phyloP scores from a whole-genome alignment of 164 flowering plant genomes.

The Magnolia officinalis region DNA sequence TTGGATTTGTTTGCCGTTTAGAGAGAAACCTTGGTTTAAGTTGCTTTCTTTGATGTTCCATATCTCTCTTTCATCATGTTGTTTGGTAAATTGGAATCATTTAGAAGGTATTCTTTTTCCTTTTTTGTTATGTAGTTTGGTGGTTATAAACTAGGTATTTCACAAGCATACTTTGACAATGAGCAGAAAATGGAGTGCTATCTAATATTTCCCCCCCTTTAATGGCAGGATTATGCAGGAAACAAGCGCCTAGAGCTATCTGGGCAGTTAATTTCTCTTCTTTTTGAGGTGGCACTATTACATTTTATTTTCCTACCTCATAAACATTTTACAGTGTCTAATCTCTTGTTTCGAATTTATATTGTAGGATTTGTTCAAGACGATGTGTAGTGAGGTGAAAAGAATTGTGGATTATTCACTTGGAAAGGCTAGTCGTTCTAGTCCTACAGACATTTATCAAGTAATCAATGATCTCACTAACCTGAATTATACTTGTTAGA shows the following conservation, averaged over 20 bases:
- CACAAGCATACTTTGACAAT: background rate
- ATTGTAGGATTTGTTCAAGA: slow-evolving; percentile 82
- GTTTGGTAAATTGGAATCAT: too few species aligned
- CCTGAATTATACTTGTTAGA: background rate
- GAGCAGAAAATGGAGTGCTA: background rate
- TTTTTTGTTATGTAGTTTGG: too few species aligned
- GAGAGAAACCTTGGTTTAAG: too few species aligned
- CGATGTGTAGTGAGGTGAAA: slow-evolving; percentile 49
- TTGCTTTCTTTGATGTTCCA: too few species aligned
- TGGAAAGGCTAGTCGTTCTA: slow-evolving; percentile 44
- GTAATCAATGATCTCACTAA: slow-evolving; percentile 28
- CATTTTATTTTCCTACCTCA: background rate
- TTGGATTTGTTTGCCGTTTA: too few species aligned
- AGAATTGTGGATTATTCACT: slow-evolving; percentile 32
- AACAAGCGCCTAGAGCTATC: slow-evolving; percentile 94
- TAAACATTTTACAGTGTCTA: background rate
- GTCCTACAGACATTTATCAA: slow-evolving; percentile 43
- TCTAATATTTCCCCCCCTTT: background rate
- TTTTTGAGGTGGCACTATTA: slow-evolving; percentile 66
- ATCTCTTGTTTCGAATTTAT: background rate
- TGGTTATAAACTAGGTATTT: too few species aligned
- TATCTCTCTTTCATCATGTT: too few species aligned
- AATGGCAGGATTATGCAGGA: slow-evolving; percentile 88
- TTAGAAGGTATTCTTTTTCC: too few species aligned
- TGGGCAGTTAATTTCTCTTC: slow-evolving; percentile 79